Evolutionary conservation across 768 basidiomycete species (phyloP).

Genomic region (Sarcomyxa edulis): DNA sequence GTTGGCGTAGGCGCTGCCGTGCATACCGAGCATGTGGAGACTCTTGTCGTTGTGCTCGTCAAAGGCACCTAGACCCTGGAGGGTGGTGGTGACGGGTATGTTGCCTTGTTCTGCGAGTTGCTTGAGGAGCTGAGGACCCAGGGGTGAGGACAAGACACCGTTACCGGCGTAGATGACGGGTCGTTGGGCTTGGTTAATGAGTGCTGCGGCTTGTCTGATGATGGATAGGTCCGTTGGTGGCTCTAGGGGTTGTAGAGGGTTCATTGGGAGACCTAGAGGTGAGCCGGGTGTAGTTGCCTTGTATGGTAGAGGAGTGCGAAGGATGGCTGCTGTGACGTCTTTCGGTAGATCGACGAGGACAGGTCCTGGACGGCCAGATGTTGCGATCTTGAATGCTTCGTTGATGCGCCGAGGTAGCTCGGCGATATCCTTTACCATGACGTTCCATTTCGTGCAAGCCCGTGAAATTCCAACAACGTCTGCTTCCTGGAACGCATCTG

Average conservation of each 20-base stretch:
- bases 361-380: slow-evolving; percentile 93
- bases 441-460: slow-evolving; percentile 99
- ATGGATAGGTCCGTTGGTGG: slow-evolving; percentile 57
- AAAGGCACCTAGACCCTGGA: slow-evolving; percentile 93
- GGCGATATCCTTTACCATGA: slow-evolving; percentile 96
- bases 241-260: slow-evolving; percentile 58
- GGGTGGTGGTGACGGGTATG: slow-evolving; percentile 95
- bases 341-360: slow-evolving; percentile 99
- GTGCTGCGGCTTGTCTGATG: slow-evolving; percentile 77
- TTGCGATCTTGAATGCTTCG: slow-evolving; percentile 99
- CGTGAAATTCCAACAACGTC: slow-evolving; percentile 95
- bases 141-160: slow-evolving; percentile 77
- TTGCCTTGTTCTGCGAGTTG: slow-evolving; percentile 79
- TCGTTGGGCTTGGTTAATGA: slow-evolving; percentile 89
- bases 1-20: slow-evolving; percentile 96
- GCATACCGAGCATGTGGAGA: slow-evolving; percentile 99
- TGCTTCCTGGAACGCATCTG: slow-evolving; percentile 98
- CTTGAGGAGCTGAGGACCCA: slow-evolving; percentile 78
- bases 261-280: slow-evolving; percentile 65
- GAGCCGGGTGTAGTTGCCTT: slow-evolving; percentile 82
- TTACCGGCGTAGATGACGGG: slow-evolving; percentile 94
- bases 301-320: slow-evolving; percentile 79
- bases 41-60: slow-evolving; percentile 85
- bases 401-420: slow-evolving; percentile 95
- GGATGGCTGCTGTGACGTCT: slow-evolving; percentile 91